Conservation (phyloP, 2,329 filamentous ascomycete genomes). For the Blumeriella jaapii region DNA sequence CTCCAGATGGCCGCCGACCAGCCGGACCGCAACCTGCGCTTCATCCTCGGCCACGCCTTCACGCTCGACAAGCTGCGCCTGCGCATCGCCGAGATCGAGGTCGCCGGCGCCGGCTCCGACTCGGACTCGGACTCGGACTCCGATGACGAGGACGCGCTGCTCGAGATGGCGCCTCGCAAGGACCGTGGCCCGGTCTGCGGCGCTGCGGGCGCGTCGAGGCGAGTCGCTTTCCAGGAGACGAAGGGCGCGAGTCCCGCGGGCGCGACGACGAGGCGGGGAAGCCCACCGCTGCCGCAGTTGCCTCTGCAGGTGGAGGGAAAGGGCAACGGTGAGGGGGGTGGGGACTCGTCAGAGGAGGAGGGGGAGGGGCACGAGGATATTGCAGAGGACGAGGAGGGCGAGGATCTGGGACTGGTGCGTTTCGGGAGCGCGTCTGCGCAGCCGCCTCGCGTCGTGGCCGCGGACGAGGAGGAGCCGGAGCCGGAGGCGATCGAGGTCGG, state of each 20-base stretch:
- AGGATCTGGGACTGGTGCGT: constrained; percentile 10
- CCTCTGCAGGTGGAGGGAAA: constrained; percentile 2
- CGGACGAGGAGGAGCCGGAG: constrained; percentile 9
- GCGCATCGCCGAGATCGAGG: constrained; percentile 17
- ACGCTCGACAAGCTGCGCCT: constrained; percentile 12
- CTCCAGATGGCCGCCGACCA: background rate
- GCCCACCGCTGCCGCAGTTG: constrained; percentile 10
- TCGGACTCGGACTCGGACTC: constrained; percentile 1
- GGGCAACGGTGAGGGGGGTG: background rate
- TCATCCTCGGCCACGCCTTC: constrained; percentile 1
- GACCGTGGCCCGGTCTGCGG: background rate
- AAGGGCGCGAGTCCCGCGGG: background rate
- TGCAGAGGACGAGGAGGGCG: constrained; percentile 11
- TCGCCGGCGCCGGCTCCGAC: constrained; percentile 5
- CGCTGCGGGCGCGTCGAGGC: background rate
- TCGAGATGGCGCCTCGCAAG: background rate
- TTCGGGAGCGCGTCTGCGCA: constrained; percentile 13
- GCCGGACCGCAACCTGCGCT: constrained; percentile 1
- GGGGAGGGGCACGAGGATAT: constrained; percentile 13
- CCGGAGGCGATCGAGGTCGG: constrained; percentile 5
- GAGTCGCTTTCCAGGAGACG: constrained; percentile 6
- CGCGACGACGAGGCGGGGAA: background rate
- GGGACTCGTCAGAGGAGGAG: constrained; percentile 9
- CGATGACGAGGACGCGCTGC: constrained; percentile 2
- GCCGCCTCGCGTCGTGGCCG: constrained; percentile 13